Conservation (phyloP, 345 rosid genomes). For the Gossypium thurberi region DNA sequence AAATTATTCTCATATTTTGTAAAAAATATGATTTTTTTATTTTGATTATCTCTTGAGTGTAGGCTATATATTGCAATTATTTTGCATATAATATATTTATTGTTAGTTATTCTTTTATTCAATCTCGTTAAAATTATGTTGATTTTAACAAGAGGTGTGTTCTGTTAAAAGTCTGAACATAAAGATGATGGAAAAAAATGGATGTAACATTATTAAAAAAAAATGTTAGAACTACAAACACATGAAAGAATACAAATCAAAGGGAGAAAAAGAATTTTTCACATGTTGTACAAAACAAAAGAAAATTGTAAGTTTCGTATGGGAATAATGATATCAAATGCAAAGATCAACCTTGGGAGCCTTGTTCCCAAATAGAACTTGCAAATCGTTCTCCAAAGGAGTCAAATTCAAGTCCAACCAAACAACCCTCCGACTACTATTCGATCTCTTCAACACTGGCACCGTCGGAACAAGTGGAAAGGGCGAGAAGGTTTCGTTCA, state of each 20-base stretch:
- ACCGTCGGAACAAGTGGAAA: constrained; percentile 15
- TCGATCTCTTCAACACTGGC: constrained; percentile 49
- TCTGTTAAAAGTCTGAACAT: too few relatives aligned
- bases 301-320: not conserved
- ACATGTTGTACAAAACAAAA: not conserved
- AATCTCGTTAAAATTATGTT: too few relatives aligned
- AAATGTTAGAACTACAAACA: too few relatives aligned
- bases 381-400: constrained; percentile 74
- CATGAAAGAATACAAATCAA: not conserved
- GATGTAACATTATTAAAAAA: too few relatives aligned
- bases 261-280: not conserved
- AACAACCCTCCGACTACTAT: constrained; percentile 44
- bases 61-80: too few relatives aligned
- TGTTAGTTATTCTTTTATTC: too few relatives aligned
- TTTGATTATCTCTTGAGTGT: too few relatives aligned
- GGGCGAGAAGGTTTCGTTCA: constrained; percentile 12
- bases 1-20: too few relatives aligned
- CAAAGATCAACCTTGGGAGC: constrained; percentile 45
- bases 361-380: constrained; percentile 43
- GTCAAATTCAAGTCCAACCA: constrained; percentile 67
- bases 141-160: too few relatives aligned
- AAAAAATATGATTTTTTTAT: too few relatives aligned
- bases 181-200: too few relatives aligned
- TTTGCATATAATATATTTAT: too few relatives aligned
- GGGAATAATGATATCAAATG: constrained; percentile 13